Base-by-base conservation (phyloP, 345 rosid genomes). In the Arabis hirsuta region DNA sequence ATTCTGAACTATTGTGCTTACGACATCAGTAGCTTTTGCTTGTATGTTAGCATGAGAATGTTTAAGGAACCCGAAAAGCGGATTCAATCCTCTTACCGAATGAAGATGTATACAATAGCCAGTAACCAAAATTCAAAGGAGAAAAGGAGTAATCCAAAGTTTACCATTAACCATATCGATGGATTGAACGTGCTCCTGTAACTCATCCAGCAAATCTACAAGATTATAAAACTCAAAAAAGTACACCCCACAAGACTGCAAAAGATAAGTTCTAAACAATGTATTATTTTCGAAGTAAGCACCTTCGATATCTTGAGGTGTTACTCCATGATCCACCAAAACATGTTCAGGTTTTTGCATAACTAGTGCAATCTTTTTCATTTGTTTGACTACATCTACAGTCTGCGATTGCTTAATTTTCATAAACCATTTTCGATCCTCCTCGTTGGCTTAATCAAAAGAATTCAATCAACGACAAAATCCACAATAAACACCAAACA, bases 1-100 rank as follows among this genome's bases (percentile, higher is more conserved):
- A 9, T 36, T 36, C 2, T 36, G 9, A 7, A 7, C 39, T 8
- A 36, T 36, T 8, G 39, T 36, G 39, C 39, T 36, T 36, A 36
- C 87, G 19, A 95, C 97, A 22, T 91, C 98, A 6, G 97, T 96
- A 69, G 98, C 98, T 82, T 95, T 95, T 3, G 99, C 99, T n/a
- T 98, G 84, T 51, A 90, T 81, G 52, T 83, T 90, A 34, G 89
- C 87, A 74, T 88, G 96, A 4, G 96, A 68, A 46, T 78, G 73
- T 20, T 73, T 68, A 2, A 78, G 78, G 8, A 31, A 73, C 19
- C 78, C 67, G 0, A 78, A 71, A 48, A 78, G 71, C 48, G 74
- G 78, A 65, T 55, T 55, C 78, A 78, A 68, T 4, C 78, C 81
- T 39, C 78, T 74, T 29, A 78, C 67, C 0, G 81, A 67, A 67